These are phyloP conservation scores for Pichia gijzeniarum DNA, from an alignment of 805 yeast genomes.

Conservation along the genomic window DNA sequence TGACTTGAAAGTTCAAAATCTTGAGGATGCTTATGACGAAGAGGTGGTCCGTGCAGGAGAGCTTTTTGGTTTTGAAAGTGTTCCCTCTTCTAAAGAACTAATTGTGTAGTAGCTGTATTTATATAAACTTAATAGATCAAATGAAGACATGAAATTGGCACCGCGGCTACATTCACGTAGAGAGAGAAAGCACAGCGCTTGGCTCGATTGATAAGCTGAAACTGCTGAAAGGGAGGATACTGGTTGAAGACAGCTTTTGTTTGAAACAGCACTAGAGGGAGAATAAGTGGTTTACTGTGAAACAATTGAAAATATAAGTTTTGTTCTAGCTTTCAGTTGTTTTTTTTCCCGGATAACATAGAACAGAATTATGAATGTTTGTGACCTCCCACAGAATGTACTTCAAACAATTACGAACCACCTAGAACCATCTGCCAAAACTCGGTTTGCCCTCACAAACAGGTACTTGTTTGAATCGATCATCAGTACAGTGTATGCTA, in stretches of 20 bases:
- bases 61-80: conserved; percentile 36
- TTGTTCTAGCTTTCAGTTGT: no score
- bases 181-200: not conserved
- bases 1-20: conserved; percentile 26
- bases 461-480: conserved; percentile 4
- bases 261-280: no score
- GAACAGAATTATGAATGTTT: conserved; percentile 16
- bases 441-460: conserved; percentile 6
- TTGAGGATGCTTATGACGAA: conserved; percentile 41
- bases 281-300: no score
- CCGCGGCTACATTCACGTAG: conserved; percentile 3
- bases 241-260: no score
- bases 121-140: not conserved
- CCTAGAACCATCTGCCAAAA: conserved; percentile 6
- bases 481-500: conserved; percentile 5
- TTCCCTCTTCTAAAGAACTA: conserved; percentile 25
- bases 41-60: conserved; percentile 38
- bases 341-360: not conserved
- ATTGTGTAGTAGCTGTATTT: conserved; percentile 10
- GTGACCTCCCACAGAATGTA: conserved; percentile 12
- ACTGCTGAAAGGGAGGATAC: no score
- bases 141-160: not conserved
- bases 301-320: no score
- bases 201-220: no score
- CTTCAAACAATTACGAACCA: conserved; percentile 5